Conservation (phyloP, 2,329 filamentous ascomycete genomes). For the Pseudogymnoascus sp. region DNA sequence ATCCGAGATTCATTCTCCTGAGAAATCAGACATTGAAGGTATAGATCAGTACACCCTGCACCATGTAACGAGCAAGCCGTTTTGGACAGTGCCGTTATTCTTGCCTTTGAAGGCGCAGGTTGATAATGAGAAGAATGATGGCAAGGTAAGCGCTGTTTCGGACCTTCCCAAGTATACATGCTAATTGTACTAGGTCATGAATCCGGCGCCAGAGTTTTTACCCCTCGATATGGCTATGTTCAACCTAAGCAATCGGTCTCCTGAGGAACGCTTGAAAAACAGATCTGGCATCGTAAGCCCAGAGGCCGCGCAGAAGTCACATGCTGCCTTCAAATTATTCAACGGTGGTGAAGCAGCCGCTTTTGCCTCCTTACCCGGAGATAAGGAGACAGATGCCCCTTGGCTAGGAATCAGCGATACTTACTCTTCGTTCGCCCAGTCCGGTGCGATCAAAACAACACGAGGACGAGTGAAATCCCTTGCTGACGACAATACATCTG, state of each 20-base stretch:
- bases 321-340: conserved; percentile 35
- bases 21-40: conserved; percentile 34
- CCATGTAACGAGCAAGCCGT: conserved; percentile 60
- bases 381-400: conserved; percentile 39
- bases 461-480: conserved; percentile 17
- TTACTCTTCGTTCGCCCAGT: conserved; percentile 67
- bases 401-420: conserved; percentile 63
- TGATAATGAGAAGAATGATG: conserved; percentile 23
- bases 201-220: conserved; percentile 52
- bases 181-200: conserved; percentile 17
- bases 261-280: conserved; percentile 47
- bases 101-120: conserved; percentile 22
- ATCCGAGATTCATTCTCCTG: conserved; percentile 48
- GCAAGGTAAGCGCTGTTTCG: conserved; percentile 28
- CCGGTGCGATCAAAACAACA: conserved; percentile 45
- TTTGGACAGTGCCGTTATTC: conserved; percentile 61
- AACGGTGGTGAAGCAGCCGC: conserved; percentile 26
- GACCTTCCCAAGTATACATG: not conserved
- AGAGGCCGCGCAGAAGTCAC: conserved; percentile 46
- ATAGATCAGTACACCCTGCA: conserved; percentile 49
- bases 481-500: not conserved
- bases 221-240: conserved; percentile 67
- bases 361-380: conserved; percentile 29
- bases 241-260: conserved; percentile 55
- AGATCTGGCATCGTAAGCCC: conserved; percentile 55